phyloP scores from a whole-genome alignment of 768 basidiomycete species.

The Amyloporia xantha region DNA sequence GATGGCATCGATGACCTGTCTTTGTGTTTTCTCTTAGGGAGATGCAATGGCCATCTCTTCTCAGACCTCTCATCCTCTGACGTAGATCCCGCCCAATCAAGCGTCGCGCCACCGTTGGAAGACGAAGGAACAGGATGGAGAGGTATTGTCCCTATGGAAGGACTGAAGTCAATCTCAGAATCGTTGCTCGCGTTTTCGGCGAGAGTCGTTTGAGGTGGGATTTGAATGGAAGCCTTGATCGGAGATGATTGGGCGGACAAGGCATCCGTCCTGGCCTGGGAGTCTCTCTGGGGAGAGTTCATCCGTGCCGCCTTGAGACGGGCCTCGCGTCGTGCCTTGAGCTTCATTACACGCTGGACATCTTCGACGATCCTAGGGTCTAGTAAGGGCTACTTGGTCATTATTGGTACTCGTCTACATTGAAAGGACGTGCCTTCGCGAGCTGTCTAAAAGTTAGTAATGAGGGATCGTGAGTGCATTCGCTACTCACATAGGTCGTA shows the following conservation, averaged over 20 bases:
- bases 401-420: not conserved
- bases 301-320: slow-evolving; percentile 35
- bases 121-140: slow-evolving; percentile 66
- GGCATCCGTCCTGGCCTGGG: slow-evolving; percentile 1
- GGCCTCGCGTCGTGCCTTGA: slow-evolving; percentile 72
- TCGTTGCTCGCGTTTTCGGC: slow-evolving; percentile 14
- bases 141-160: slow-evolving; percentile 43
- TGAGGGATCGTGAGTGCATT: not conserved
- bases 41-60: slow-evolving; percentile 52
- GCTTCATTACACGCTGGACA: slow-evolving; percentile 65
- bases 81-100: slow-evolving; percentile 65
- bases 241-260: slow-evolving; percentile 29
- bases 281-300: slow-evolving; percentile 20
- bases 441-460: slow-evolving; percentile 34
- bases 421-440: slow-evolving; percentile 55
- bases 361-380: slow-evolving; percentile 79
- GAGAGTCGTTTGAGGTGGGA: not conserved
- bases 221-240: slow-evolving; percentile 7
- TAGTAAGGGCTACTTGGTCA: slow-evolving; percentile 22
- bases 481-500: slow-evolving; percentile 64
- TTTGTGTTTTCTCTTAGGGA: slow-evolving; percentile 54
- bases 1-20: slow-evolving; percentile 45
- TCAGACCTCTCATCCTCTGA: slow-evolving; percentile 54
- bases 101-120: slow-evolving; percentile 57
- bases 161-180: slow-evolving; percentile 64